These are phyloP conservation scores for Beauveria caledonica DNA, from an alignment of 2,329 filamentous ascomycete species.

Conservation along the genomic window DNA sequence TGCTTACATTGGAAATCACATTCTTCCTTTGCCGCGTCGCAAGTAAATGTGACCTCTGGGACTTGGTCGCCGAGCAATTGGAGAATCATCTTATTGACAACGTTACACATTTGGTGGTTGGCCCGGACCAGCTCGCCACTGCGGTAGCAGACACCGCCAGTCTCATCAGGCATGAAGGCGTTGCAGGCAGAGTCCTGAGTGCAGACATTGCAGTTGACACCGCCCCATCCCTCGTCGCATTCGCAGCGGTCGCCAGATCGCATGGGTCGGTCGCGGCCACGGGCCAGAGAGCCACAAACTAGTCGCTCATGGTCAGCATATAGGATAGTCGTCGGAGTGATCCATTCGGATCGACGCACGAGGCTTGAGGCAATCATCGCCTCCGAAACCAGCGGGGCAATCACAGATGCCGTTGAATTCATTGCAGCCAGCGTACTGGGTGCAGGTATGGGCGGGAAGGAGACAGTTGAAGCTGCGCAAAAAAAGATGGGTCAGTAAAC, in stretches of 20 bases:
- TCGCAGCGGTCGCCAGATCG: slow-evolving; percentile 65
- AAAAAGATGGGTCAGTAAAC: background rate
- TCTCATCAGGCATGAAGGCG: slow-evolving; percentile 72
- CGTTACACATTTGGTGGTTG: slow-evolving; percentile 96
- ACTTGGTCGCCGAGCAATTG: slow-evolving; percentile 76
- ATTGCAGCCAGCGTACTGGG: slow-evolving; percentile 85
- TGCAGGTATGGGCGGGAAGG: slow-evolving; percentile 81
- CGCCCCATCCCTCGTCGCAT: slow-evolving; percentile 89
- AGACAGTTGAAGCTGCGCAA: slow-evolving; percentile 86
- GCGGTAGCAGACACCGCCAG: slow-evolving; percentile 85
- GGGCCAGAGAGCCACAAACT: slow-evolving; percentile 81
- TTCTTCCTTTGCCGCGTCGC: slow-evolving; percentile 61
- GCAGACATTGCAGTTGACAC: slow-evolving; percentile 98
- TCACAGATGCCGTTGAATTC: slow-evolving; percentile 85
- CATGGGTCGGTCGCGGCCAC: slow-evolving; percentile 70
- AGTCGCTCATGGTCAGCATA: background rate
- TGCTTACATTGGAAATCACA: slow-evolving; percentile 90
- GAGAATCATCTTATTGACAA: slow-evolving; percentile 91
- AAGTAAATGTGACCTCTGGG: slow-evolving; percentile 92
- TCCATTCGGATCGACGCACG: slow-evolving; percentile 34
- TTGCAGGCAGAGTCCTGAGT: slow-evolving; percentile 75
- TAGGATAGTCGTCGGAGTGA: background rate
- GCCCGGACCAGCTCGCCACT: slow-evolving; percentile 84
- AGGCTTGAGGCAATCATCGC: slow-evolving; percentile 85
- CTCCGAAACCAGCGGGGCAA: slow-evolving; percentile 87